Conservation (phyloP, 371 early-diverging fungal genomes). For the Thermomucor indicae-seudaticae region DNA sequence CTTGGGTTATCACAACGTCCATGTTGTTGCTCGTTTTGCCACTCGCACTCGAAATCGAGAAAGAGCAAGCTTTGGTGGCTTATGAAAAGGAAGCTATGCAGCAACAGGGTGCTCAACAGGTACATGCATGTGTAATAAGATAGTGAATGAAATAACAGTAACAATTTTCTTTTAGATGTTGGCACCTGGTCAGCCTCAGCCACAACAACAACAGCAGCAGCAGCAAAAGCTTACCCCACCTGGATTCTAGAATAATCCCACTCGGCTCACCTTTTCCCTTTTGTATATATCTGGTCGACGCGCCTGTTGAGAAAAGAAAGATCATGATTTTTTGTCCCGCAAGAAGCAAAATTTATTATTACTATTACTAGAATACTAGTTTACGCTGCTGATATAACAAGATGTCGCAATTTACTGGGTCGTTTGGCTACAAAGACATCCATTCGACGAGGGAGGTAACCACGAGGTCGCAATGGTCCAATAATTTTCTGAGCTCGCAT, state of each 20-base stretch:
- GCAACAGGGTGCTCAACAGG: constrained; percentile 60
- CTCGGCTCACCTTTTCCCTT: neutral
- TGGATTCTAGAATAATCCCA: constrained; percentile 1
- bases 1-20: constrained; percentile 80
- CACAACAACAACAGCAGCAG: constrained; percentile 10
- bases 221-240: constrained; percentile 7
- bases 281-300: neutral
- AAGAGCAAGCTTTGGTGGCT: constrained; percentile 72
- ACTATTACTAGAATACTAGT: too few species aligned
- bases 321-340: neutral
- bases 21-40: constrained; percentile 75
- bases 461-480: constrained; percentile 50
- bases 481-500: constrained; percentile 58
- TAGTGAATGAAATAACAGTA: neutral
- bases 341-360: too few species aligned
- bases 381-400: too few species aligned
- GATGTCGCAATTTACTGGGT: constrained; percentile 22
- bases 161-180: constrained; percentile 23
- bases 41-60: constrained; percentile 70
- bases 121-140: constrained; percentile 6
- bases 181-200: constrained; percentile 17
- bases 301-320: neutral
- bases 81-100: constrained; percentile 69
- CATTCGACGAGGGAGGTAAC: constrained; percentile 44
- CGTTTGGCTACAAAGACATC: constrained; percentile 24